phyloP scores from a whole-genome alignment of 2,329 filamentous ascomycete species.

The Blastomyces emzantsi region DNA sequence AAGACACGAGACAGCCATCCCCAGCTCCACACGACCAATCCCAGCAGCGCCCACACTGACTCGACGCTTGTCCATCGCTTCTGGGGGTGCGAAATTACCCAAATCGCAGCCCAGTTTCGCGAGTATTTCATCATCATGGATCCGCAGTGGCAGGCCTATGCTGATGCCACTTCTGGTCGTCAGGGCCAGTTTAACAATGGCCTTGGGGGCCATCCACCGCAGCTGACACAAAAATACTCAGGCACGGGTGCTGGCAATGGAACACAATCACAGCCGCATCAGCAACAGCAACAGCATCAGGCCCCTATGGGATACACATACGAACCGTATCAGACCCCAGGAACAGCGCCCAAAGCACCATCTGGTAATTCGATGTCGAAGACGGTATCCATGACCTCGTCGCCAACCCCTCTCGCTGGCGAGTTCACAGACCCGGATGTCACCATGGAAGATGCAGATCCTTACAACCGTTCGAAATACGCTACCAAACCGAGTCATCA shows the following conservation, averaged over 20 bases:
- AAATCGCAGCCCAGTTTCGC: conserved; percentile 4
- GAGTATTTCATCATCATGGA: conserved; percentile 39
- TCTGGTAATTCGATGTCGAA: conserved; percentile 36
- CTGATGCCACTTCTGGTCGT: conserved; percentile 51
- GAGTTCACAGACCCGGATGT: conserved; percentile 62
- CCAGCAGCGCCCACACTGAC: not conserved
- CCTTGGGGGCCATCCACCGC: conserved; percentile 41
- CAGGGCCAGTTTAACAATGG: conserved; percentile 56
- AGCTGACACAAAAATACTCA: conserved; percentile 42
- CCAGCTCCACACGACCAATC: conserved; percentile 13
- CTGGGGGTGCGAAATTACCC: not conserved
- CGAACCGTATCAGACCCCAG: conserved; percentile 52
- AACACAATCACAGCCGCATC: conserved; percentile 29
- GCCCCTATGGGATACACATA: conserved; percentile 56
- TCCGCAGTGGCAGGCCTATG: conserved; percentile 58
- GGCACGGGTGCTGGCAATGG: conserved; percentile 15
- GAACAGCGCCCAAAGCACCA: conserved; percentile 26
- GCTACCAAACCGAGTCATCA: conserved; percentile 63
- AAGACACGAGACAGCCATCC: not conserved
- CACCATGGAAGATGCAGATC: conserved; percentile 82
- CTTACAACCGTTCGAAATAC: conserved; percentile 80
- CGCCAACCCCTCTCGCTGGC: conserved; percentile 54
- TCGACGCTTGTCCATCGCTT: conserved; percentile 21
- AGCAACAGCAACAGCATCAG: conserved; percentile 37
- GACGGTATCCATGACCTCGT: conserved; percentile 48